phyloP scores from a whole-genome alignment of 208 protist species.

The Balamuthia mandrillaris region DNA sequence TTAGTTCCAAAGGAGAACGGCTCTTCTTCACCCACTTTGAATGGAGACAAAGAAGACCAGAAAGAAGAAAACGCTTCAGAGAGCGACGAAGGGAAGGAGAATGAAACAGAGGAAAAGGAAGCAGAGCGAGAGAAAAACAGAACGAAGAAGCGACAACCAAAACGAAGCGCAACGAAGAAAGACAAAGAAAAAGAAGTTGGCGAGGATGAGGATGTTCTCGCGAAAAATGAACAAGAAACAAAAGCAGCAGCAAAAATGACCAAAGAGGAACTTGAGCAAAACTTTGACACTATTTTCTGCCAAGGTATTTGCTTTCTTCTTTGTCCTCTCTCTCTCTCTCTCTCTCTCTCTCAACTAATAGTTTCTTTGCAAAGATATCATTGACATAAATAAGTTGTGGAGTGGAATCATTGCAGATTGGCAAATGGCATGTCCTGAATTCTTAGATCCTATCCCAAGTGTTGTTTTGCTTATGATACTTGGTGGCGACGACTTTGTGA shows the following conservation, averaged over 20 bases:
- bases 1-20: not conserved
- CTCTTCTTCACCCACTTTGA: not conserved
- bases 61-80: not conserved
- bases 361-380: too few relatives aligned
- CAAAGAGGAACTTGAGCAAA: not conserved
- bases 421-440: not conserved
- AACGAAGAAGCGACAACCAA: not conserved
- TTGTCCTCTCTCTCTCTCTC: too few relatives aligned
- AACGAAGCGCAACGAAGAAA: not conserved
- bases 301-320: too few relatives aligned
- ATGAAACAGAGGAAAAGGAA: not conserved
- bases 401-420: not conserved
- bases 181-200: not conserved
- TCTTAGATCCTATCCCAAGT: not conserved
- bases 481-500: not conserved
- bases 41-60: not conserved
- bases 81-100: not conserved
- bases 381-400: constrained; percentile 16
- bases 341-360: too few relatives aligned
- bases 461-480: constrained; percentile 3
- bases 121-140: not conserved
- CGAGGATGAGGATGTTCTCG: not conserved
- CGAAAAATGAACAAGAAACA: not conserved
- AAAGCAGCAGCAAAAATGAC: not conserved
- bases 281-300: too few relatives aligned